phyloP scores from a whole-genome alignment of 2,329 filamentous ascomycete genomes.

The Grosmannia serpens region DNA sequence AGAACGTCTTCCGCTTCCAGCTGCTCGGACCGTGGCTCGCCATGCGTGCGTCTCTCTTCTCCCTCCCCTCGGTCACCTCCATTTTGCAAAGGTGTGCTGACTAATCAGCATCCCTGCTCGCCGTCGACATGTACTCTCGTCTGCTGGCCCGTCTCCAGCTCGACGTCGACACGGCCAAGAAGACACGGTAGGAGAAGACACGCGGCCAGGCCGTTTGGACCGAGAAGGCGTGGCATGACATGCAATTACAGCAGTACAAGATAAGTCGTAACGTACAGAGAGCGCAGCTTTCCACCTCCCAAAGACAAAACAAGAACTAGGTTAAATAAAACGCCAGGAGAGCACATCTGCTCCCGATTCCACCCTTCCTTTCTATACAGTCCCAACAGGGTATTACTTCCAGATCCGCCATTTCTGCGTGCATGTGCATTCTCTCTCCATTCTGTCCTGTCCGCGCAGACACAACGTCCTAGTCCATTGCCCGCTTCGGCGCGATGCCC shows the following conservation, averaged over 20 bases:
- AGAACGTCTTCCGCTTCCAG: conserved; percentile 33
- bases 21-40: conserved; percentile 40
- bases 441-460: too few species aligned
- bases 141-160: conserved; percentile 28
- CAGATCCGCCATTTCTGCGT: neutral
- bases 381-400: neutral
- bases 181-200: conserved; percentile 27
- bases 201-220: neutral
- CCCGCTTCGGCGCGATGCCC: conserved; percentile 42
- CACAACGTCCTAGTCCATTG: conserved; percentile 25
- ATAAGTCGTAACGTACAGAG: neutral
- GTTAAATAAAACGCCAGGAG: neutral
- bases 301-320: neutral
- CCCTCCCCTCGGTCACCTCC: conserved; percentile 1
- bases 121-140: conserved; percentile 42
- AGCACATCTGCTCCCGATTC: neutral
- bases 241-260: neutral
- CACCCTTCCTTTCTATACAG: neutral
- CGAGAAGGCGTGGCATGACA: neutral
- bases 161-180: conserved; percentile 26
- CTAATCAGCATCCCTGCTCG: conserved; percentile 34
- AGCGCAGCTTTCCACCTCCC: neutral
- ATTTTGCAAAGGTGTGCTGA: neutral
- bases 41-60: conserved; percentile 33
- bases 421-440: neutral